Evolutionary conservation across 2,329 filamentous ascomycete species (phyloP), one percentile per base, ranked within the genome.

Genomic region (Penicillium hordei): DNA sequence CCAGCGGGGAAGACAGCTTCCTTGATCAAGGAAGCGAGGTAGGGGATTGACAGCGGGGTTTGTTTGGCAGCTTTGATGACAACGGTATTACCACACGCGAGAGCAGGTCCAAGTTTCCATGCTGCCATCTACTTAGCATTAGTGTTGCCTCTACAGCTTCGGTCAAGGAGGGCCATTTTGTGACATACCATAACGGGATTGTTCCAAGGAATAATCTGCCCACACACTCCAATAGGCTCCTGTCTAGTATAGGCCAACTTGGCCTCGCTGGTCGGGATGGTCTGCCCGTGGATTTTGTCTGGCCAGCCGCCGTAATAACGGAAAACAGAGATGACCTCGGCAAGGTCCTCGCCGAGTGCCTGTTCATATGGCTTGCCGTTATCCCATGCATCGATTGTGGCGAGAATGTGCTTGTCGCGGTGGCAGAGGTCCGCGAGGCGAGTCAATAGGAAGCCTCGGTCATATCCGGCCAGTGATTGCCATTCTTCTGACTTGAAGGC

Each of bases 281-380:
- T 90, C 83, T 93, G 91, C 76, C 91, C 91, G 79, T 89, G 83
- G 67, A 95, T 89, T 87, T 96, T 96, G 83, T 96, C 95, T 91
- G 82, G 94, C 89, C 90, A 96, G 63, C 92, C 91, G 72, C 84
- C 91, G 69, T 93, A 94, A 82, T 93, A 97, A 54, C 65, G 12
- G 55, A 60, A 50, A 43, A 54, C 53, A 42, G 49, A 57, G 46
- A 59, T 60, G 44, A 52, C 48, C 7, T 52, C 54, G 1, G 39
- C 40, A 23, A 57, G 33, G 1, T 52, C 54, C 3, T 57, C 54
- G 15, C 50, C 27, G 31, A 52, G 23, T 19, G 54, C 58, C 7
- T 38, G 40, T 27, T 38, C 34, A 9, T 39, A 57, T 19, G 54
- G 45, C 36, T 52, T 52, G 38, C 49, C 43, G 25, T 48, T 54